These are phyloP conservation scores for Trichoderma sp. DNA, from an alignment of 2,329 filamentous ascomycete genomes.

Conservation along the genomic window DNA sequence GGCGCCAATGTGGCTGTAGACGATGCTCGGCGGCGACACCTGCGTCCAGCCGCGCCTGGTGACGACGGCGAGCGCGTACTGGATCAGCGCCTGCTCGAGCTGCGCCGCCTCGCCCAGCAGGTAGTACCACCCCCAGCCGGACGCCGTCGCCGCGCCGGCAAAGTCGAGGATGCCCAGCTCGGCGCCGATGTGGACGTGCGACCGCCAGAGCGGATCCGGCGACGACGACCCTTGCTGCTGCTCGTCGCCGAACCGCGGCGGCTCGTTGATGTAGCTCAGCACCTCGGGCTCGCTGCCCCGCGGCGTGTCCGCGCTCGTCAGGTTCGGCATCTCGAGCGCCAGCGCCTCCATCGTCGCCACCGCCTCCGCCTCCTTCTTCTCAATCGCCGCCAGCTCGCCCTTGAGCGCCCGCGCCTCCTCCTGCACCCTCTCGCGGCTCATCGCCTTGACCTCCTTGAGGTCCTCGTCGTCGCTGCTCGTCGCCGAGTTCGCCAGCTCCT, in stretches of 20 bases:
- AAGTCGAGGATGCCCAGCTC: conserved; percentile 93
- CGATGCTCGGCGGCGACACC: conserved; percentile 83
- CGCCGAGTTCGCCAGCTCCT: conserved; percentile 55
- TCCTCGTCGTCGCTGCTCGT: conserved; percentile 50
- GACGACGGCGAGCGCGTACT: conserved; percentile 78
- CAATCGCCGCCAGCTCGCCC: conserved; percentile 59
- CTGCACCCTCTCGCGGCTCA: conserved; percentile 57
- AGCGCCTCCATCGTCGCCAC: conserved; percentile 69
- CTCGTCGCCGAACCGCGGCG: conserved; percentile 47
- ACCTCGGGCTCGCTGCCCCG: conserved; percentile 65
- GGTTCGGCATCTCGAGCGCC: conserved; percentile 80
- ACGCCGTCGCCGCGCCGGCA: conserved; percentile 73
- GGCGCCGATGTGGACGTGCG: conserved; percentile 83
- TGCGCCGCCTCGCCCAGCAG: conserved; percentile 87
- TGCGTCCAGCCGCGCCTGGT: conserved; percentile 74
- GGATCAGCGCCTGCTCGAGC: conserved; percentile 90
- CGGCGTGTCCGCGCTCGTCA: conserved; percentile 77
- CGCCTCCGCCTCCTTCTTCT: conserved; percentile 62
- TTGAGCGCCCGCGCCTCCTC: conserved; percentile 68
- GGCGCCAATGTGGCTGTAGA: conserved; percentile 86
- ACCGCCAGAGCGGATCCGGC: conserved; percentile 60
- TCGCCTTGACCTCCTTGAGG: conserved; percentile 39
- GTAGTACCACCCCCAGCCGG: conserved; percentile 98
- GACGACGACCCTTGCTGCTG: conserved; percentile 31
- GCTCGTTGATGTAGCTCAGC: conserved; percentile 77